These are phyloP conservation scores for Streptanthus diversifolius DNA, from an alignment of 345 rosid species.

Conservation along the genomic window DNA sequence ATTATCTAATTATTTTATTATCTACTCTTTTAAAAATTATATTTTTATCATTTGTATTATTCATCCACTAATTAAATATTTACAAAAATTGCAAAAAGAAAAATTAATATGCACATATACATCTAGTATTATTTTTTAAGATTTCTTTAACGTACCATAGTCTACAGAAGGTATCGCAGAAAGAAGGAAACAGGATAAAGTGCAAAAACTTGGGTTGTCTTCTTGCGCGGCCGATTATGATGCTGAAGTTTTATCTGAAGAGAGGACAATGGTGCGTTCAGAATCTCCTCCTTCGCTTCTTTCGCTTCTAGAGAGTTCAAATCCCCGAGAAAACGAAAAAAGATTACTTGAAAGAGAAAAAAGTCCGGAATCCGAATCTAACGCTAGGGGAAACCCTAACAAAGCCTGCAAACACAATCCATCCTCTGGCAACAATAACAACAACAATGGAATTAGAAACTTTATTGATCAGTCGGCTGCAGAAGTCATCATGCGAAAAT, in stretches of 20 bases:
- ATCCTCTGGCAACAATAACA: constrained; percentile 15
- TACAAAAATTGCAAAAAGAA: background rate
- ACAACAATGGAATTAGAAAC: constrained; percentile 13
- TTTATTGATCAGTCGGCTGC: constrained; percentile 53
- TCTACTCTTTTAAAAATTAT: too few relatives aligned
- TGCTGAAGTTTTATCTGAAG: constrained; percentile 69
- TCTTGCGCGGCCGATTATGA: constrained; percentile 40
- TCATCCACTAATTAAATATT: background rate
- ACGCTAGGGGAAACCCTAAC: constrained; percentile 54
- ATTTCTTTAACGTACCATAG: constrained; percentile 4
- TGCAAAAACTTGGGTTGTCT: constrained; percentile 48
- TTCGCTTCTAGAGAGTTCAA: constrained; percentile 32
- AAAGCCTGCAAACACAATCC: constrained; percentile 53
- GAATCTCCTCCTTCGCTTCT: constrained; percentile 38
- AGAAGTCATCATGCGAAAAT: constrained; percentile 91
- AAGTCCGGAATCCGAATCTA: constrained; percentile 64
- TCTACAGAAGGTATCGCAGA: constrained; percentile 19
- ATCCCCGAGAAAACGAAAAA: constrained; percentile 30
- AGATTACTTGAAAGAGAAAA: constrained; percentile 54
- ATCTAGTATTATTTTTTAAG: background rate
- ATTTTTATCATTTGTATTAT: background rate
- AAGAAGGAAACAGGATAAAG: constrained; percentile 21
- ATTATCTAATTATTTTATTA: background rate
- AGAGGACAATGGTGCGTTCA: constrained; percentile 50
- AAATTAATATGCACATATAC: background rate